Base-by-base conservation (phyloP, 768 basidiomycete species). In the Naganishia friedmannii region DNA sequence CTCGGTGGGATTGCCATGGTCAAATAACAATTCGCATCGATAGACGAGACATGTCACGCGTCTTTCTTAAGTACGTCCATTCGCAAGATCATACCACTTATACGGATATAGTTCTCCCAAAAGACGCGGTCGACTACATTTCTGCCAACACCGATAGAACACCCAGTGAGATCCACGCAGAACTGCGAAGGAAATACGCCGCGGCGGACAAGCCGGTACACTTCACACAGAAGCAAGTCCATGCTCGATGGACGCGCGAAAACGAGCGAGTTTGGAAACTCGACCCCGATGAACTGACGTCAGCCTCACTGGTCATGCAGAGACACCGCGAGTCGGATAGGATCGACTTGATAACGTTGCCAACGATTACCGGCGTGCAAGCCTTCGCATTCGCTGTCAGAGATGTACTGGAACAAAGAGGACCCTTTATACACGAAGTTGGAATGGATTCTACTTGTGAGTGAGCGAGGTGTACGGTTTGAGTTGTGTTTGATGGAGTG, bases 181-280 rank as follows among this genome's bases (percentile, higher is more conserved):
- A 53, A 9, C n/a, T 53, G 2, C 42, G 42, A 8, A 42, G 15
- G 15, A 42, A 42, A 10, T 42, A 42, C 42, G 42, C 42, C 2
- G n/a, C 7, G 8, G n/a, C 7, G 23, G n/a, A 53, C 8, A 29
- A 17, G 15, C 15, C 53, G 23, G 28, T 53, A n/a, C 17, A 53
- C 28, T 29, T 53, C n/a, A 53, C 53, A n/a, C 53, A 53, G 28
- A 53, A 53, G n/a, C 53, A 53, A 15, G 28, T 53, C n/a, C 28
- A 53, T 8, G 53, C 53, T 3, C 53, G 53, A 6, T 53, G 53
- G 53, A 53, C 28, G n/a, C n/a, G 9, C 7, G 53, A 23, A 9
- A 53, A 53, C n/a, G 53, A 53, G n/a, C 4, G 15, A 29, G 28
- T 29, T 15, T 53, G 53, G 53, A 53, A 53, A 17, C n/a, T 53